Percentiles rank a stretch among this genome's conserved stretches.
phyloP scores from a whole-genome alignment of 495 filamentous ascomycete genomes.

The Hyaloscypha bicolor region DNA sequence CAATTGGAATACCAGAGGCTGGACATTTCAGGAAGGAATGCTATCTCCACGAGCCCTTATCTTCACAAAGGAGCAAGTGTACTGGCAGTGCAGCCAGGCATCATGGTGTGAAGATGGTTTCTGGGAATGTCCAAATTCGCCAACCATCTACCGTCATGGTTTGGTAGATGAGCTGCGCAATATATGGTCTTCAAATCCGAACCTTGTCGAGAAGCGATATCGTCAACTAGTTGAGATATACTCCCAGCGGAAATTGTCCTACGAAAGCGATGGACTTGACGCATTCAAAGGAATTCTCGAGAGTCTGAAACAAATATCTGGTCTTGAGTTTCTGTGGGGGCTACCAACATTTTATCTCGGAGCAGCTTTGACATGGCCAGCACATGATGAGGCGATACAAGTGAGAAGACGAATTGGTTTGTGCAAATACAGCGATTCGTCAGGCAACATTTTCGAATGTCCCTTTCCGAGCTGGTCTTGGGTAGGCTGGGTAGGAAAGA shows the following conservation, averaged over 20 bases:
- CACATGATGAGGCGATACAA: neutral
- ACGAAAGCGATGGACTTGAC: neutral
- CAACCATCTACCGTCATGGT: neutral
- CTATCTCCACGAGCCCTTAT: neutral
- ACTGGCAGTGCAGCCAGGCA: neutral
- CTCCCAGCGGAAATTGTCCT: neutral
- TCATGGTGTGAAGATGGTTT: neutral
- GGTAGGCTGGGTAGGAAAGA: neutral
- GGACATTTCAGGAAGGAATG: neutral
- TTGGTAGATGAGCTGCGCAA: neutral
- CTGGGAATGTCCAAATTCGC: neutral
- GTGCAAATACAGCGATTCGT: neutral
- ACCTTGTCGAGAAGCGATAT: neutral
- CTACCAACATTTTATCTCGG: neutral
- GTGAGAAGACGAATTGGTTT: neutral
- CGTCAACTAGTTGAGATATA: neutral
- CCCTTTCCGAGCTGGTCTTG: neutral
- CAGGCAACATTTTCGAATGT: neutral
- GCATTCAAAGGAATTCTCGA: neutral
- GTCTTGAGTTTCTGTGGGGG: neutral
- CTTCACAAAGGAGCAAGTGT: neutral
- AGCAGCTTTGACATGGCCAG: neutral
- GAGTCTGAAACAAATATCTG: neutral
- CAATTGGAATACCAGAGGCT: neutral
- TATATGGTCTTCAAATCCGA: neutral